Base-by-base conservation (phyloP, 495 filamentous ascomycete species). In the Xylaria acuta region DNA sequence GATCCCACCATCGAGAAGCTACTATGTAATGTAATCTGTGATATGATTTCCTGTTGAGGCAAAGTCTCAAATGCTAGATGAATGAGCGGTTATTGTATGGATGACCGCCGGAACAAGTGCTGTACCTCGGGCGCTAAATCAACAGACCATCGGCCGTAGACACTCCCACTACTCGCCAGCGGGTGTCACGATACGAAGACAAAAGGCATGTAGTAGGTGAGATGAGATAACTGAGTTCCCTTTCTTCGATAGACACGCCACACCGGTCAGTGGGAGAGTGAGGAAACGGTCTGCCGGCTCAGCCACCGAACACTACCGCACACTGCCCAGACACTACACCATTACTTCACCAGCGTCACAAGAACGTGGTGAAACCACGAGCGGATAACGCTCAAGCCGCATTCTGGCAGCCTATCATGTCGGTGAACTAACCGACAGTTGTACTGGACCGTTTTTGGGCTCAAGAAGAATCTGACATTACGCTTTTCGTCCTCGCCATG, bases 371-470 rank as follows among this genome's bases (percentile, higher is more conserved):
- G 65, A 67, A 30, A 67, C 65, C n/a, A 9, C 7, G 32, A 49
- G 30, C 49, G 65, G 49, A 67, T 67, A 67, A 67, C 65, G 65
- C 49, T 56, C 65, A 67, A 67, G 65, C 49, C 49, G 65, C 32
- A 56, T 25, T 32, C 53, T 54, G 27, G 56, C 30, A 18, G 59
- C 69, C 69, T 71, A 71, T 71, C 69, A 64, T 32, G 36, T 53
- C 22, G 60, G 22, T 64, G 45, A 47, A 36, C 69, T 71, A 71
- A 41, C 69, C 69, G 69, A 71, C 69, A 27, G 65, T 67, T 30
- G 65, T 22, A 56, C 47, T 51, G 64, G 45, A 27, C 64, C 49
- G 34, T 56, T 67, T 67, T 54, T 25, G 30, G 64, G 64, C 49
- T 40, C 36, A 30, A 63, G 32, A 47, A 63, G 45, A 41, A 51